These are phyloP conservation scores for Paraphoma sp. DNA, from an alignment of 2,329 filamentous ascomycete genomes.

Conservation along the genomic window DNA sequence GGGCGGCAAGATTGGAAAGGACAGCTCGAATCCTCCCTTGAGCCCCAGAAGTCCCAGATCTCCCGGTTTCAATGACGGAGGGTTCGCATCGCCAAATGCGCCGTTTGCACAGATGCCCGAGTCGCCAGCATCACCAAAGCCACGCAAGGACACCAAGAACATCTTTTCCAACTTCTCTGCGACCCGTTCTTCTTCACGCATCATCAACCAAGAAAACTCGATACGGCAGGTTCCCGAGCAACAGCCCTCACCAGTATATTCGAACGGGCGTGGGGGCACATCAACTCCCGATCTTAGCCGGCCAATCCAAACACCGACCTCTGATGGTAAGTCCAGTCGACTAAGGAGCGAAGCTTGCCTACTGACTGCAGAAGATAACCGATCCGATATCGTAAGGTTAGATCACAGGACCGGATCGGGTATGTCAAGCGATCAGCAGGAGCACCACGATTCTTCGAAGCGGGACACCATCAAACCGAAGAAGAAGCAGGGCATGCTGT, in stretches of 20 bases:
- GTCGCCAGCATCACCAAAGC: slow-evolving; percentile 44
- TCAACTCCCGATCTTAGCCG: slow-evolving; percentile 57
- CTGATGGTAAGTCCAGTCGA: slow-evolving; percentile 34
- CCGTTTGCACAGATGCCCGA: slow-evolving; percentile 40
- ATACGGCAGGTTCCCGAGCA: slow-evolving; percentile 43
- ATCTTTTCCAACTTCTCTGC: slow-evolving; percentile 59
- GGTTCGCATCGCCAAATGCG: slow-evolving; percentile 39
- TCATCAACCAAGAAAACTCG: slow-evolving; percentile 45
- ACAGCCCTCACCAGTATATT: slow-evolving; percentile 46
- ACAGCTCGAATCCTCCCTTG: slow-evolving; percentile 27
- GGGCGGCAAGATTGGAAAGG: slow-evolving; percentile 37
- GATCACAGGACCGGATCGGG: slow-evolving; percentile 38
- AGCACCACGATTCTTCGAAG: slow-evolving; percentile 30
- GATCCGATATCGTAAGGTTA: slow-evolving; percentile 37
- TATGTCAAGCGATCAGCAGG: slow-evolving; percentile 34
- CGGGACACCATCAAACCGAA: slow-evolving; percentile 35
- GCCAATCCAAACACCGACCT: slow-evolving; percentile 45
- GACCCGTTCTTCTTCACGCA: slow-evolving; percentile 54
- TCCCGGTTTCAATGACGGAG: slow-evolving; percentile 29
- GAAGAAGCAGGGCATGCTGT: slow-evolving; percentile 47
- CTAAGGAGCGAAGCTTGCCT: not conserved
- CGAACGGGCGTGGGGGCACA: slow-evolving; percentile 51
- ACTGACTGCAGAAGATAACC: slow-evolving; percentile 32
- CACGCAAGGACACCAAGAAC: slow-evolving; percentile 47
- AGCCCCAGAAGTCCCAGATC: slow-evolving; percentile 45